A percentile compares a stretch with the other conserved stretches of the same genome.
phyloP scores from a whole-genome alignment of 1,284 basidiomycete species.

The Ceratobasidium sp. region DNA sequence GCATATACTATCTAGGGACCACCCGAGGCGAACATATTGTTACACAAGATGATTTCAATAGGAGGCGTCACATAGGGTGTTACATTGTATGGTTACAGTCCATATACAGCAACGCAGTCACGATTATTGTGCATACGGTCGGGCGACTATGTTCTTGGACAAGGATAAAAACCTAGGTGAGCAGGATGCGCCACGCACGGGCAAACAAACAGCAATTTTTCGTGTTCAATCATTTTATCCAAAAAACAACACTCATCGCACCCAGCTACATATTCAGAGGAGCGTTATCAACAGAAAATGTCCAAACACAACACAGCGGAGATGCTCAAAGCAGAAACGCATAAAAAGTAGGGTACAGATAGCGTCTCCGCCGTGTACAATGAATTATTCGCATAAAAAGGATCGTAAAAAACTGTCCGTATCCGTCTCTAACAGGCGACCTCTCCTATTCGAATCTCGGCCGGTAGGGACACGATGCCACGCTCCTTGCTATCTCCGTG shows the following conservation, averaged over 20 bases:
- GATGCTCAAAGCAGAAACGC: slow-evolving; percentile 14
- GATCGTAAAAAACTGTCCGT: background rate
- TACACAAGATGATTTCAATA: too few species aligned
- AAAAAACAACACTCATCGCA: slow-evolving; percentile 5
- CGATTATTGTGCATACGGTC: too few species aligned
- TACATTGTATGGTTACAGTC: too few species aligned
- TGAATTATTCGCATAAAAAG: background rate
- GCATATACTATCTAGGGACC: too few species aligned
- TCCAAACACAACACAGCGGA: slow-evolving; percentile 31
- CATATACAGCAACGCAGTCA: too few species aligned
- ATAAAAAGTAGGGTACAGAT: slow-evolving; percentile 16
- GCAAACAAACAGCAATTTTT: background rate
- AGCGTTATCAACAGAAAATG: background rate
- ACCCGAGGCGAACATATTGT: too few species aligned
- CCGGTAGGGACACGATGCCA: background rate
- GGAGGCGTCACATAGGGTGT: too few species aligned
- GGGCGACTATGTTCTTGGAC: too few species aligned
- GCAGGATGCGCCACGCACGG: too few species aligned
- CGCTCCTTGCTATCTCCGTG: slow-evolving; percentile 15
- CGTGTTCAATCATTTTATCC: background rate
- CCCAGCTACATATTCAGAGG: slow-evolving; percentile 13
- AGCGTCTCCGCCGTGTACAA: slow-evolving; percentile 15
- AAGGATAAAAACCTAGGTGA: too few species aligned
- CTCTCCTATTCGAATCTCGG: slow-evolving; percentile 19
- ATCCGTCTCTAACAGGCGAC: background rate